phyloP scores from a whole-genome alignment of 192 early-diverging fungal species.

The Linnemannia zychae region DNA sequence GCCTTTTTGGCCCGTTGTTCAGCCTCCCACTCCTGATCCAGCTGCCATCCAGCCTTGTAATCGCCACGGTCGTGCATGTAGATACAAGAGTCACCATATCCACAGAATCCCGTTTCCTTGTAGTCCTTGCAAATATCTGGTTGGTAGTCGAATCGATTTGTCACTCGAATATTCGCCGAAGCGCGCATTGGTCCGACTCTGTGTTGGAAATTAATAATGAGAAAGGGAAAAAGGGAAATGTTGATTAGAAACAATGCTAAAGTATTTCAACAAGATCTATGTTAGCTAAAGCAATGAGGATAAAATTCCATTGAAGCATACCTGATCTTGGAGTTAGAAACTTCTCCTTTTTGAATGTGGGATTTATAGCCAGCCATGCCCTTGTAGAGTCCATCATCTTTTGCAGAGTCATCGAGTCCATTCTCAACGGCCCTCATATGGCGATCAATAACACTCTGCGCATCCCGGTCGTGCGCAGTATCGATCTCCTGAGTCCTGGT shows the following conservation, averaged over 20 bases:
- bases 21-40: constrained; percentile 99
- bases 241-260: neutral
- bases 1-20: constrained; percentile 76
- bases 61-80: constrained; percentile 98
- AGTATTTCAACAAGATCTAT: neutral
- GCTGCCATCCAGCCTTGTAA: constrained; percentile 97
- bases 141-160: constrained; percentile 94
- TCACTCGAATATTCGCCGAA: constrained; percentile 81
- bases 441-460: constrained; percentile 55
- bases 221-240: neutral
- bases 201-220: constrained; percentile 4
- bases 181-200: constrained; percentile 83
- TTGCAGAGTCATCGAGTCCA: constrained; percentile 38
- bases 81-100: constrained; percentile 97
- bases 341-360: constrained; percentile 70
- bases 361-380: constrained; percentile 77
- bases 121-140: constrained; percentile 99
- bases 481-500: constrained; percentile 54
- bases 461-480: constrained; percentile 62
- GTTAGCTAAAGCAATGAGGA: neutral
- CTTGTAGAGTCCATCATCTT: constrained; percentile 72
- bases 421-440: constrained; percentile 60
- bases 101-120: constrained; percentile 95
- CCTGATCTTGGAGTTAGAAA: constrained; percentile 69
- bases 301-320: neutral